Evolutionary conservation across 2,329 filamentous ascomycete species (phyloP).

Genomic region (Sarocladium strictum): DNA sequence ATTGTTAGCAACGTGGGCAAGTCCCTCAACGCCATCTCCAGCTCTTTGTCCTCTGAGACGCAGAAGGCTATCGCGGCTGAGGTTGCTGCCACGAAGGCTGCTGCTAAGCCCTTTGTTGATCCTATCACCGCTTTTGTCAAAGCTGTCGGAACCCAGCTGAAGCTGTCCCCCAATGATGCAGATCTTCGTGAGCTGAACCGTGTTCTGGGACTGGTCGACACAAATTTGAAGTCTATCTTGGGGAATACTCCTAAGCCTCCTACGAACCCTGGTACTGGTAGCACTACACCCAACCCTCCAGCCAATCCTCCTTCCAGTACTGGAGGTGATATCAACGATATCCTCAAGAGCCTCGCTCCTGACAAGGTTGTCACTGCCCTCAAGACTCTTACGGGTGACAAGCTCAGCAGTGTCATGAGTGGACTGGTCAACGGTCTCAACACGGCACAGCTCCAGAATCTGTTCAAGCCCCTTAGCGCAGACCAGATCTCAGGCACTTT

Average conservation of each 20-base stretch:
- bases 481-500: background rate
- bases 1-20: background rate
- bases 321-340: slow-evolving; percentile 1
- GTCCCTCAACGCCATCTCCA: background rate
- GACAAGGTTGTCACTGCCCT: background rate
- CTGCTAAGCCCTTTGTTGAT: slow-evolving; percentile 6
- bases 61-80: background rate
- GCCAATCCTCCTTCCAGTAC: background rate
- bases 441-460: background rate
- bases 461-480: background rate
- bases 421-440: background rate
- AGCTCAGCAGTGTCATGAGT: slow-evolving; percentile 2
- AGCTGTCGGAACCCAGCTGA: background rate
- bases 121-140: background rate
- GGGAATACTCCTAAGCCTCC: background rate
- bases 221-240: background rate
- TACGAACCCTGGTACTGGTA: background rate
- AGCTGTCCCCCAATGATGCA: background rate
- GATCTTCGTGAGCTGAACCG: slow-evolving; percentile 3
- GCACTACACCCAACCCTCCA: background rate
- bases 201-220: background rate
- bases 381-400: background rate
- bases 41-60: background rate
- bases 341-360: background rate
- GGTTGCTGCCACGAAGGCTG: background rate